Evolutionary conservation across 805 yeast genomes (phyloP).

Genomic region (Hanseniaspora osmophila): DNA sequence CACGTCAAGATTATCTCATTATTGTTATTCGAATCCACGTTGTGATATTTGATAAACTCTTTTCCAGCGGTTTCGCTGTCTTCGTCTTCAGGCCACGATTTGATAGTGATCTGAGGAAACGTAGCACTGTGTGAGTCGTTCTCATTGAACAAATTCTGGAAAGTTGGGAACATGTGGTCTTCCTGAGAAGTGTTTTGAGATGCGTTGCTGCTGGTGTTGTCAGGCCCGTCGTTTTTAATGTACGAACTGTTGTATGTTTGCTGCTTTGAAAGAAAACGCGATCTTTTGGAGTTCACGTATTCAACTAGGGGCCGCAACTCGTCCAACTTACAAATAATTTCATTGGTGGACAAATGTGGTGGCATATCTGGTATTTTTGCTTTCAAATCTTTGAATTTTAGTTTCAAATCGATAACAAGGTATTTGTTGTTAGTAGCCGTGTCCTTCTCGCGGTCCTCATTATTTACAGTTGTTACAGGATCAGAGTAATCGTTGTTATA

Average conservation of each 20-base stretch:
- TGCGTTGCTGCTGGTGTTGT: slow-evolving; percentile 3
- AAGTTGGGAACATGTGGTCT: slow-evolving; percentile 12
- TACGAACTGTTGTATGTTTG: slow-evolving; percentile 7
- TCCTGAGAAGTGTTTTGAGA: slow-evolving; percentile 19
- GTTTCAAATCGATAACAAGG: slow-evolving; percentile 51
- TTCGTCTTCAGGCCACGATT: slow-evolving; percentile 14
- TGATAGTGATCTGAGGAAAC: slow-evolving; percentile 16
- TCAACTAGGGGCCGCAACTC: slow-evolving; percentile 49
- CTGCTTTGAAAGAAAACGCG: slow-evolving; percentile 10
- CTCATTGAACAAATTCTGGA: slow-evolving; percentile 17
- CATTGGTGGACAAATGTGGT: slow-evolving; percentile 38
- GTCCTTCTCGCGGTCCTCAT: slow-evolving; percentile 2
- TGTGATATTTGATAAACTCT: slow-evolving; percentile 23
- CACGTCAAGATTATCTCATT: slow-evolving; percentile 23
- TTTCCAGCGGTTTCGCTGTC: slow-evolving; percentile 8
- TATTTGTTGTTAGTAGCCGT: slow-evolving; percentile 26
- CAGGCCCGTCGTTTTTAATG: background rate
- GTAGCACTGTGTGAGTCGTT: slow-evolving; percentile 17
- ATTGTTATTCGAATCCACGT: slow-evolving; percentile 11
- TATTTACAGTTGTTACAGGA: slow-evolving; percentile 5
- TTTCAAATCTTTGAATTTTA: slow-evolving; percentile 47
- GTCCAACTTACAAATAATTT: slow-evolving; percentile 42
- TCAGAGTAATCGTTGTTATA: slow-evolving; percentile 6
- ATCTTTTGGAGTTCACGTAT: slow-evolving; percentile 38
- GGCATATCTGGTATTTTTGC: slow-evolving; percentile 37